These are phyloP conservation scores for Schwanniomyces sp. DNA, from an alignment of 805 yeast species.

Conservation along the genomic window DNA sequence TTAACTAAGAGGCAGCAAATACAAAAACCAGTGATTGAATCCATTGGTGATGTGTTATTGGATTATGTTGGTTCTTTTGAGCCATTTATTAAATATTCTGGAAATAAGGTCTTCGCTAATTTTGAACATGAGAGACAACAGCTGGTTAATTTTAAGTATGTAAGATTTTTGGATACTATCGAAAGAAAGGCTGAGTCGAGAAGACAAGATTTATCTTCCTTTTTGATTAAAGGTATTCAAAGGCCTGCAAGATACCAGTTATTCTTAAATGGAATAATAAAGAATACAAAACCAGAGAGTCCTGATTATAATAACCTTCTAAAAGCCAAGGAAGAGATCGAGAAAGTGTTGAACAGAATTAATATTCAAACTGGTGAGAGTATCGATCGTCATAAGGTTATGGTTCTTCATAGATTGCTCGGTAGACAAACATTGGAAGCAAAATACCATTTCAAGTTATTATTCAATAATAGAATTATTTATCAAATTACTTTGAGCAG, in stretches of 20 bases:
- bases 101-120: conserved; percentile 92
- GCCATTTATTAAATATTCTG: conserved; percentile 91
- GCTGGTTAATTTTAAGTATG: conserved; percentile 84
- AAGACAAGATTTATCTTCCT: conserved; percentile 89
- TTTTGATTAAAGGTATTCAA: conserved; percentile 91
- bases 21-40: conserved; percentile 77
- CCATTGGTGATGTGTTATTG: conserved; percentile 83
- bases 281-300: conserved; percentile 73
- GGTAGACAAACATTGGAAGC: conserved; percentile 82
- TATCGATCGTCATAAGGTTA: conserved; percentile 86
- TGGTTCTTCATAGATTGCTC: conserved; percentile 57
- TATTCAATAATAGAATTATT: conserved; percentile 77
- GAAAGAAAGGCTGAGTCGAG: conserved; percentile 82
- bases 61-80: conserved; percentile 85
- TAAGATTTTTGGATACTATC: conserved; percentile 90
- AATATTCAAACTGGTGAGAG: conserved; percentile 91
- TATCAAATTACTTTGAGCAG: conserved; percentile 72
- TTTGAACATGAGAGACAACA: conserved; percentile 94
- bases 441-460: conserved; percentile 79
- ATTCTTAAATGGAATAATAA: conserved; percentile 76
- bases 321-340: conserved; percentile 73
- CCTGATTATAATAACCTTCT: conserved; percentile 69
- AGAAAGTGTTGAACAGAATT: conserved; percentile 71
- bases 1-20: conserved; percentile 80
- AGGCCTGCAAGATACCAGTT: conserved; percentile 94